phyloP scores from a whole-genome alignment of 371 early-diverging fungal genomes.

The Mortierella sp. region DNA sequence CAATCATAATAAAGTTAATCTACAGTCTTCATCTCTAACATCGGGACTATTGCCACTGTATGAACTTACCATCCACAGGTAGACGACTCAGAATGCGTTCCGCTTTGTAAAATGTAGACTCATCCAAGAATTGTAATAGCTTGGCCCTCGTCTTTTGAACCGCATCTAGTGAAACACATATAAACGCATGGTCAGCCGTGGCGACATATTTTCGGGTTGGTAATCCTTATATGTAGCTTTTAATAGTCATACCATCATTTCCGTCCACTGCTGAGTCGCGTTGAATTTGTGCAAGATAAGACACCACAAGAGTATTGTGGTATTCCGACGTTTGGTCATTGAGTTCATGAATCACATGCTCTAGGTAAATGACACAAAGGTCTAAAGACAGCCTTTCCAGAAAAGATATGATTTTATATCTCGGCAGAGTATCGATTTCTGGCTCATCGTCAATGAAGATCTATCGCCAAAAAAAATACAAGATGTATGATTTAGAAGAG shows the following conservation, averaged over 20 bases:
- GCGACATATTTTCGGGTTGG: background rate
- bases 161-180: background rate
- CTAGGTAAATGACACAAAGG: constrained; percentile 81
- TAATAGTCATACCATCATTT: constrained; percentile 23
- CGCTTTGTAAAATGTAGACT: constrained; percentile 79
- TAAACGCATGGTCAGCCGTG: background rate
- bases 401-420: constrained; percentile 66
- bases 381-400: constrained; percentile 72
- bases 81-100: constrained; percentile 81
- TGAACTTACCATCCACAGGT: constrained; percentile 72
- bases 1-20: background rate
- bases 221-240: background rate
- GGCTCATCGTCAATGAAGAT: constrained; percentile 84
- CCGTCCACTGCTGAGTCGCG: constrained; percentile 27
- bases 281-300: constrained; percentile 74
- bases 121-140: constrained; percentile 75
- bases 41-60: no score
- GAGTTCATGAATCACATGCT: constrained; percentile 81
- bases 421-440: constrained; percentile 68
- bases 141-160: constrained; percentile 56
- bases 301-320: constrained; percentile 83
- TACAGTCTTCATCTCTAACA: background rate
- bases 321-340: constrained; percentile 77
- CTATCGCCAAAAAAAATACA: constrained; percentile 39
- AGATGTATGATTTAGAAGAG: background rate